Base-by-base conservation (phyloP, 306 rosid genomes). In the Acacia melanoxylon region DNA sequence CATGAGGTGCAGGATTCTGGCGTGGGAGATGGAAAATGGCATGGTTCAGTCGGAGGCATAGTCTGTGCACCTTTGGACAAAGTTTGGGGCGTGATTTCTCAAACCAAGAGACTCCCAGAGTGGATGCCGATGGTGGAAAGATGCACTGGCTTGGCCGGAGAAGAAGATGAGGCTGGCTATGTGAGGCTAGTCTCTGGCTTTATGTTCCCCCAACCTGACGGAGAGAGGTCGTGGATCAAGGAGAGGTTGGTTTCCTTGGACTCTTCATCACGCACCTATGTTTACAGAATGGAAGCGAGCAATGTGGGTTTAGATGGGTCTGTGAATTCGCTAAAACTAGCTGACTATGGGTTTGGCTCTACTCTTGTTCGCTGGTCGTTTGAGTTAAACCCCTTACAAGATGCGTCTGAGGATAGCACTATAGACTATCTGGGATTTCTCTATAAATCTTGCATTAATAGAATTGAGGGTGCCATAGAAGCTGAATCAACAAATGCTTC, bases 81-180 rank as follows among this genome's bases (percentile, higher is more conserved):
- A 77, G 94, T 92, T 8, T 93, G 95, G 97, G 74, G 40, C 37
- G 35, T 87, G 86, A 91, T 94, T 65, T 89, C 91, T 67, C 82
- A 85, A 71, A 90, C 93, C 10, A 83, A 85, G 79, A 90, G 91
- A 59, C 86, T 94, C 62, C 51, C 85, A 3, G 88, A 92, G 76
- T 94, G 97, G 98, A 89, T 90, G 91, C 91, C 93, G 70, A 89
- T 89, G 97, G 93, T 94, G 22, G 97, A 94, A 82, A 85, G 80
- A 75, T 94, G 91, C 90, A 88, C 85, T 0, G 72, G 82, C 79
- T 56, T 94, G 58, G 82, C 72, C 0, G 92, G 97, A 84, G 84
- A 86, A 8, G 98, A 94, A 75, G 97, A 88, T 6, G 63, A 86
- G 59, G 79, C 81, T 0, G 98, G 98, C 37, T 89, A 85, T 72